These are phyloP conservation scores for Debaryomycetaceae sp. DNA, from an alignment of 1,139 yeast genomes.

Conservation along the genomic window DNA sequence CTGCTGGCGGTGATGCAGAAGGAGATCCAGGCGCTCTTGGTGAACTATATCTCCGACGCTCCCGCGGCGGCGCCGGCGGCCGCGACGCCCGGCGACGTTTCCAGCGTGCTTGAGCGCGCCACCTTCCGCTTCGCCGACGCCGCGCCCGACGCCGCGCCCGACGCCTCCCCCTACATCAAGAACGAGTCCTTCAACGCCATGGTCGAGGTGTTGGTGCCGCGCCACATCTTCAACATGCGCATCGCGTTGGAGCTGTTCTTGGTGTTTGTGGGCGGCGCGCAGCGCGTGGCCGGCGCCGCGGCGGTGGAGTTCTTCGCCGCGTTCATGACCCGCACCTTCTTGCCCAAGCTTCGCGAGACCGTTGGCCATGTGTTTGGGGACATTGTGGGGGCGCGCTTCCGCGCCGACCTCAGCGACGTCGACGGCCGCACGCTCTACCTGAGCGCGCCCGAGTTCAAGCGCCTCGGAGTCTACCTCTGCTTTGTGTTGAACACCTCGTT, in stretches of 20 bases:
- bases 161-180: constrained; percentile 54
- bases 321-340: constrained; percentile 61
- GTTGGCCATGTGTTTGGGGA: constrained; percentile 35
- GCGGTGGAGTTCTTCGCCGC: constrained; percentile 47
- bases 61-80: background rate
- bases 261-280: constrained; percentile 51
- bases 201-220: constrained; percentile 67
- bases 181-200: constrained; percentile 50
- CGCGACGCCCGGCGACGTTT: constrained; percentile 13
- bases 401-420: background rate
- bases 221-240: constrained; percentile 79
- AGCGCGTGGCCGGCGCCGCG: constrained; percentile 18
- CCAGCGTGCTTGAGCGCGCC: constrained; percentile 21
- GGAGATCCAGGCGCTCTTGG: constrained; percentile 54
- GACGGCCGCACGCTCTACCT: constrained; percentile 28
- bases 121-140: constrained; percentile 51
- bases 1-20: constrained; percentile 42
- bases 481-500: constrained; percentile 59
- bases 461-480: constrained; percentile 48
- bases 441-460: constrained; percentile 52
- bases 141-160: constrained; percentile 26
- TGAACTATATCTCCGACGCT: constrained; percentile 44
- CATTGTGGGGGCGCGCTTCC: constrained; percentile 14
- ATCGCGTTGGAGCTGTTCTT: constrained; percentile 62
- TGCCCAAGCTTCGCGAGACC: constrained; percentile 60